Conservation (phyloP, 1,284 basidiomycete species). For the Melampsora americana region DNA sequence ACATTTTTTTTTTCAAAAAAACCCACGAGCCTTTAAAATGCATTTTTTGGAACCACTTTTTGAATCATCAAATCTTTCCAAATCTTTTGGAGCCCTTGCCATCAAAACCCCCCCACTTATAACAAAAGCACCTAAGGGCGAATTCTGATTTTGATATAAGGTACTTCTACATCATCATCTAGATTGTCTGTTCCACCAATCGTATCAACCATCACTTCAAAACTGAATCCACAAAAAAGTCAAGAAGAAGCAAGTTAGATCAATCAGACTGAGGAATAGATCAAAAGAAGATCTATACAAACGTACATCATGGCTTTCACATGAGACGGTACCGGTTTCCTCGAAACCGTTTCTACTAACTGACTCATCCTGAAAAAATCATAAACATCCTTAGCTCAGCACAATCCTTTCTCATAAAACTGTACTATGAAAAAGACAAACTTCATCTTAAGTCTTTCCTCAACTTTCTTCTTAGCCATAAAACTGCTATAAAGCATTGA, state of each 20-base stretch:
- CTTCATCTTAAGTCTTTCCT: constrained; percentile 78
- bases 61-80: background rate
- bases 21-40: too few species aligned
- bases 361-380: constrained; percentile 65
- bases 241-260: background rate
- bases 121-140: constrained; percentile 14
- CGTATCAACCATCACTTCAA: constrained; percentile 43
- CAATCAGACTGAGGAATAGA: background rate
- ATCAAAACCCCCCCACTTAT: too few species aligned
- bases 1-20: too few species aligned
- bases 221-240: background rate
- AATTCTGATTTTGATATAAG: constrained; percentile 42
- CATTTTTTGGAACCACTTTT: too few species aligned
- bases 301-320: constrained; percentile 47
- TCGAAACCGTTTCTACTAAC: constrained; percentile 87
- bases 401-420: constrained; percentile 52
- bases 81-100: too few species aligned
- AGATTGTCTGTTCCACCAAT: constrained; percentile 23
- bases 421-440: constrained; percentile 46
- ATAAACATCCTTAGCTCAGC: constrained; percentile 50
- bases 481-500: constrained; percentile 98
- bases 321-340: constrained; percentile 73
- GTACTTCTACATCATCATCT: constrained; percentile 42
- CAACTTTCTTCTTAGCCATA: constrained; percentile 80
- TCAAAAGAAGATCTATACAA: background rate